These are phyloP conservation scores for Aspergillus sp. DNA, from an alignment of 2,329 filamentous ascomycete genomes.

Conservation along the genomic window DNA sequence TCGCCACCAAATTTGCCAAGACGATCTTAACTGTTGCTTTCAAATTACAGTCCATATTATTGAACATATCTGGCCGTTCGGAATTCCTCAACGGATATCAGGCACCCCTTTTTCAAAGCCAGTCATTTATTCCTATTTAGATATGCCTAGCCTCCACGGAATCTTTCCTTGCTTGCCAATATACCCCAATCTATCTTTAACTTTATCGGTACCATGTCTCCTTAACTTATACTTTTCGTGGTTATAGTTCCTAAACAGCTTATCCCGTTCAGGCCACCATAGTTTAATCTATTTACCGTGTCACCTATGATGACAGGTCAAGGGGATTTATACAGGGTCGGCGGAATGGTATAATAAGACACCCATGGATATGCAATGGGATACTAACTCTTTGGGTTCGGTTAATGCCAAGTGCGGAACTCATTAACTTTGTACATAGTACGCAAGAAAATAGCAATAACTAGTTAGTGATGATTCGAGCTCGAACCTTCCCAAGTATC, in stretches of 20 bases:
- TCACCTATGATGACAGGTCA: not conserved
- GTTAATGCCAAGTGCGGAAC: not conserved
- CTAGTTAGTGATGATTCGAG: not conserved
- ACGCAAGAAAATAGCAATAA: not conserved
- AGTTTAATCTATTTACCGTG: not conserved
- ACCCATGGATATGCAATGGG: not conserved
- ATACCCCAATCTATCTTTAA: constrained; percentile 15
- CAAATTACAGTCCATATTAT: not conserved
- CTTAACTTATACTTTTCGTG: not conserved
- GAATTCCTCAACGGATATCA: not conserved
- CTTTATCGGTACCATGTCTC: not conserved
- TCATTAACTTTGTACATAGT: not conserved
- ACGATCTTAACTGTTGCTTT: no score
- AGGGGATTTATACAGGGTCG: no score
- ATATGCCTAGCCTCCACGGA: constrained; percentile 1
- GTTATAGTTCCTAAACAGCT: not conserved
- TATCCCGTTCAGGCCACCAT: not conserved
- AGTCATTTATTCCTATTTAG: not conserved
- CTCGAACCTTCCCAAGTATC: not conserved
- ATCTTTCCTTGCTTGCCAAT: constrained; percentile 8
- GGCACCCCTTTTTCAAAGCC: not conserved
- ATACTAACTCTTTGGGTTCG: not conserved
- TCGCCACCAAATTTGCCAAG: not conserved
- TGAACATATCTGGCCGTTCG: not conserved
- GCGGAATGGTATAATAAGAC: not conserved